These are phyloP conservation scores for Diaporthe sp. DNA, from an alignment of 2,329 filamentous ascomycete genomes.

Conservation along the genomic window DNA sequence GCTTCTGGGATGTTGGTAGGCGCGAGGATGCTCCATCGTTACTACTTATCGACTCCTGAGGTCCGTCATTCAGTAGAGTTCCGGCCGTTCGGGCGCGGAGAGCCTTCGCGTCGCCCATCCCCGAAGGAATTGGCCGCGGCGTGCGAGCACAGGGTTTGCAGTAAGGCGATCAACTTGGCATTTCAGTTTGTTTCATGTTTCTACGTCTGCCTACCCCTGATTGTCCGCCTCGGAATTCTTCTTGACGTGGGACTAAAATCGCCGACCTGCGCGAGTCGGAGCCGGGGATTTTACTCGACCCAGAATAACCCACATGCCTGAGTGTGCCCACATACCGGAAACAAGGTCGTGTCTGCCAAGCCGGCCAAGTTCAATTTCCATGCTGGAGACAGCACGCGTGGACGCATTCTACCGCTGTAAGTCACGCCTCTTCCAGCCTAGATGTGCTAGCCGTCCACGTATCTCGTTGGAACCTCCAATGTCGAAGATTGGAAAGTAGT, in stretches of 20 bases:
- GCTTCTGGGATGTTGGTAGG: background rate
- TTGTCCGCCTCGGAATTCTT: background rate
- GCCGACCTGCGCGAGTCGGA: constrained; percentile 8
- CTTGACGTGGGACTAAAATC: background rate
- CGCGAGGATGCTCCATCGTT: background rate
- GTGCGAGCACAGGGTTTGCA: background rate
- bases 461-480: no score
- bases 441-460: no score
- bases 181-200: background rate
- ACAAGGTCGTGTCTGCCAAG: background rate
- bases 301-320: background rate
- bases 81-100: background rate
- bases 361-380: background rate
- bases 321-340: constrained; percentile 6
- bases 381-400: background rate
- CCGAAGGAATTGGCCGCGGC: background rate
- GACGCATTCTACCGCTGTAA: background rate
- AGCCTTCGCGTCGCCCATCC: background rate
- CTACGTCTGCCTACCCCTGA: background rate
- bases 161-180: background rate
- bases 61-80: no score
- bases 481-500: background rate
- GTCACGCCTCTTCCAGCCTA: background rate
- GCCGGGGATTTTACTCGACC: constrained; percentile 9
- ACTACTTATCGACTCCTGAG: background rate